A percentile compares a stretch with the other conserved stretches of the same genome.
Conservation (phyloP, 2,329 filamentous ascomycete genomes). For the Monosporascus sp. region DNA sequence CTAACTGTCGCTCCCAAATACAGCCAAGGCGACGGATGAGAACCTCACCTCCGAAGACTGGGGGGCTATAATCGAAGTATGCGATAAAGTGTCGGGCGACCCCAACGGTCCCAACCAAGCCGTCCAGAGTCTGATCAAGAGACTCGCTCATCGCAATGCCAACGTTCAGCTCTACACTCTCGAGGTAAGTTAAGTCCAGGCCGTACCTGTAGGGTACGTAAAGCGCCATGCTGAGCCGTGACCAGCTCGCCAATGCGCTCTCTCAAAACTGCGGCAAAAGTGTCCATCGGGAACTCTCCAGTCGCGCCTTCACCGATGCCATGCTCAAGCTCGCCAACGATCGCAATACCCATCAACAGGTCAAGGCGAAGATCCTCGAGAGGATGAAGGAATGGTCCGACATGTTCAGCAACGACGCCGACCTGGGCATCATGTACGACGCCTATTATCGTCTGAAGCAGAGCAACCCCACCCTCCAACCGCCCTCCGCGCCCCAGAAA, state of each 20-base stretch:
- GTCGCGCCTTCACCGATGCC: slow-evolving; percentile 89
- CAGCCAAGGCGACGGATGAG: slow-evolving; percentile 85
- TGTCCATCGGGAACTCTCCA: slow-evolving; percentile 86
- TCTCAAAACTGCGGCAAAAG: slow-evolving; percentile 85
- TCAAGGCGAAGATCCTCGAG: slow-evolving; percentile 95
- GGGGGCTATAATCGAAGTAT: slow-evolving; percentile 60
- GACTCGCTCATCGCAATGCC: slow-evolving; percentile 86
- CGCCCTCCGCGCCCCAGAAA: slow-evolving; percentile 91
- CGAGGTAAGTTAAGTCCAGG: slow-evolving; percentile 50
- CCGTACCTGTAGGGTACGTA: too few relatives aligned
- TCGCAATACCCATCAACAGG: slow-evolving; percentile 90
- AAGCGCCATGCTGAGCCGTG: slow-evolving; percentile 1
- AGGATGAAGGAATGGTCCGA: slow-evolving; percentile 95
- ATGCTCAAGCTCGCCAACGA: slow-evolving; percentile 87
- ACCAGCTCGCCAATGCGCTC: slow-evolving; percentile 77
- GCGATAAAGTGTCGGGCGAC: slow-evolving; percentile 53
- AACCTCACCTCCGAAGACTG: slow-evolving; percentile 83
- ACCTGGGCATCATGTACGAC: slow-evolving; percentile 96
- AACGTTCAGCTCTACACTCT: slow-evolving; percentile 95
- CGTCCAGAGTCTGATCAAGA: slow-evolving; percentile 84
- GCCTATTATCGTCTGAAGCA: slow-evolving; percentile 83
- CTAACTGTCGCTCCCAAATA: slow-evolving; percentile 9
- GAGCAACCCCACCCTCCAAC: slow-evolving; percentile 80
- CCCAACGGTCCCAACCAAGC: slow-evolving; percentile 69
- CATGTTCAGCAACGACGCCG: slow-evolving; percentile 85